Evolutionary conservation across 2,329 filamentous ascomycete species (phyloP), one percentile per base, ranked within the genome.

Genomic region (Fusarium sp.): DNA sequence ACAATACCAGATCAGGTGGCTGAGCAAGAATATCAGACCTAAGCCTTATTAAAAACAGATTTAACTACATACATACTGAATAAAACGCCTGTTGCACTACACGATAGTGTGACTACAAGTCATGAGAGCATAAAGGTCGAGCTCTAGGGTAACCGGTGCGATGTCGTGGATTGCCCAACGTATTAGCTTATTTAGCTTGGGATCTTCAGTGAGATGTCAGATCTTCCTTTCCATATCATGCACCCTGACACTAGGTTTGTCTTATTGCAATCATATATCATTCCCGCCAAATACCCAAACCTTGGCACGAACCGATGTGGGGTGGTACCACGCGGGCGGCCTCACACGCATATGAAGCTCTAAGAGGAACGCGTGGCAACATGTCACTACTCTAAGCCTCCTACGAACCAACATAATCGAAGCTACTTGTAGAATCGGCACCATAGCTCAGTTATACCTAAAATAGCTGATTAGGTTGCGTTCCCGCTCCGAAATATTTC

Each of bases 321-420:
- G 66, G 72, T 48, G 60, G 39, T 48, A 31, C 36, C 18, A 60
- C 61, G 65, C 55, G 70, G 75, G 75, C 72, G 75, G 74, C 74
- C 75, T 77, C 75, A 64, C 51, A 55, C 47, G 41, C 41, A 69
- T 35, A 42, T 45, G 41, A 57, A 54, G 38, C 57, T 42, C 55
- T 17, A 20, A 49, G 17, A 33, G 38, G 69, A 66, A 76, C 75
- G 74, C 74, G 74, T 71, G 74, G 74, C 74, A 60, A 71, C 58
- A 63, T 66, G 58, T 69, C 55, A 68, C 60, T 42, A 68, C 63
- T 54, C 54, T 42, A 33, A 24, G 35, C 42, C 35, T 61, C 15
- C 45, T 22, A 52, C 18, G n/a, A 7, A 15, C 20, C 48, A 20
- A 36, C 49, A 52, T 36, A 36, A 36, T 52, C 33, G n/a, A 36